A percentile compares a stretch with the other conserved stretches of the same genome.
These are phyloP conservation scores for Ocimum tenuiflorum DNA, from an alignment of 257 asterid species.

Conservation along the genomic window DNA sequence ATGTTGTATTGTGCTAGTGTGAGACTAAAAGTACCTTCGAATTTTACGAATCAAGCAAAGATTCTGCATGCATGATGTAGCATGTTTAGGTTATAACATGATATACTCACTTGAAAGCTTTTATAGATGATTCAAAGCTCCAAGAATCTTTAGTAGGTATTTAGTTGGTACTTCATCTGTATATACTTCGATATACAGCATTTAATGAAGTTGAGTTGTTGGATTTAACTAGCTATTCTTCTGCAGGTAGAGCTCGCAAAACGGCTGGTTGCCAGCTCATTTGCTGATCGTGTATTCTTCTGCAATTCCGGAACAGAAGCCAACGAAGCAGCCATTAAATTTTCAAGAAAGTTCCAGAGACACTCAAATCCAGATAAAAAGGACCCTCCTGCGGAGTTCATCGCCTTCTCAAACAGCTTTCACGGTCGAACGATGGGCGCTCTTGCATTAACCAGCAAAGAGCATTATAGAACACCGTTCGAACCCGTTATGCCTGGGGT, in stretches of 20 bases:
- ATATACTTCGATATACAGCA: neutral
- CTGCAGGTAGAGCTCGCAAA: constrained; percentile 88
- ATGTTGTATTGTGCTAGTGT: neutral
- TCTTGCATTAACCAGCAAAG: constrained; percentile 91
- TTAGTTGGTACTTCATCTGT: neutral
- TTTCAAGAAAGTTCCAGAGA: constrained; percentile 75
- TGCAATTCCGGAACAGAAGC: constrained; percentile 98
- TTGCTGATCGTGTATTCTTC: constrained; percentile 87
- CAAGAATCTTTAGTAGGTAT: neutral
- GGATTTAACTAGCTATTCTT: neutral
- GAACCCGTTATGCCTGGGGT: constrained; percentile 98
- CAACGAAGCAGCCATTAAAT: constrained; percentile 90
- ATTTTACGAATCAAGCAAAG: neutral
- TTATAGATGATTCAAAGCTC: no score
- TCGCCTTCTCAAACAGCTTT: constrained; percentile 71
- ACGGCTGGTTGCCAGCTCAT: constrained; percentile 56
- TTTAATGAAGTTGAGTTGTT: no score
- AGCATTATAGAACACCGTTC: constrained; percentile 69
- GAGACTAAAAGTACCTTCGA: neutral
- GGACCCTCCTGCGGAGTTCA: constrained; percentile 59
- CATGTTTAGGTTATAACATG: neutral
- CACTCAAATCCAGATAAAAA: constrained; percentile 39
- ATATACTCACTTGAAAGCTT: neutral
- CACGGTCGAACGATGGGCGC: constrained; percentile 96
- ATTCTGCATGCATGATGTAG: neutral